Conservation (phyloP, 2,329 filamentous ascomycete genomes). For the Fusarium sp. region DNA sequence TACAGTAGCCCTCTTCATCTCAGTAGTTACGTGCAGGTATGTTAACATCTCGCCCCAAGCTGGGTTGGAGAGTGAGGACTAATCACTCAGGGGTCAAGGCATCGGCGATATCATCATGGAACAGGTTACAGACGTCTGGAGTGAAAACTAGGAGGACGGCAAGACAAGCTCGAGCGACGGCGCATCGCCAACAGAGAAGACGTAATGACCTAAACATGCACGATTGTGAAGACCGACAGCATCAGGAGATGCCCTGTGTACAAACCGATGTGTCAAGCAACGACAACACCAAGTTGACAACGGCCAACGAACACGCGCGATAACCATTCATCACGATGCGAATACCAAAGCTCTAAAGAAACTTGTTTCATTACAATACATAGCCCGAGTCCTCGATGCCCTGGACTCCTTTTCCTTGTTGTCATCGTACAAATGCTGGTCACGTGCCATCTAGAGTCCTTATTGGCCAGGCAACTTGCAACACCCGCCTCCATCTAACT, state of each 20-base stretch:
- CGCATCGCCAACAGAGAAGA: too few species aligned
- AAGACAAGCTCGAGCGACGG: too few species aligned
- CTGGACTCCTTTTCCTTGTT: constrained; percentile 22
- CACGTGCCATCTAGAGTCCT: neutral
- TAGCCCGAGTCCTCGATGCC: constrained; percentile 16
- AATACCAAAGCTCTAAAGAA: neutral
- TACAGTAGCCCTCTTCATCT: neutral
- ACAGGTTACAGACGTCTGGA: too few species aligned
- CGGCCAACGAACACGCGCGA: neutral
- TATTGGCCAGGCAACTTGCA: constrained; percentile 5
- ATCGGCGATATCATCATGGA: too few species aligned
- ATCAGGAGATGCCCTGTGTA: too few species aligned
- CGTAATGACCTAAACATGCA: too few species aligned
- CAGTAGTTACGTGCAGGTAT: neutral
- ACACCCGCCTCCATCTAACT: constrained; percentile 5
- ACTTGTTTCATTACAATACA: constrained; percentile 14
- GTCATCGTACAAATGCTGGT: constrained; percentile 12
- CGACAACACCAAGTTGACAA: neutral
- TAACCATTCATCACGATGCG: neutral
- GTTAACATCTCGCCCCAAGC: neutral
- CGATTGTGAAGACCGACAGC: too few species aligned
- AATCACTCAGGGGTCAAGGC: neutral
- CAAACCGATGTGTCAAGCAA: neutral
- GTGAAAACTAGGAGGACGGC: too few species aligned
- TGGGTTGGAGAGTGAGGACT: neutral